Evolutionary conservation across 495 filamentous ascomycete genomes (phyloP).

Genomic region (Xylaria telfairii): DNA sequence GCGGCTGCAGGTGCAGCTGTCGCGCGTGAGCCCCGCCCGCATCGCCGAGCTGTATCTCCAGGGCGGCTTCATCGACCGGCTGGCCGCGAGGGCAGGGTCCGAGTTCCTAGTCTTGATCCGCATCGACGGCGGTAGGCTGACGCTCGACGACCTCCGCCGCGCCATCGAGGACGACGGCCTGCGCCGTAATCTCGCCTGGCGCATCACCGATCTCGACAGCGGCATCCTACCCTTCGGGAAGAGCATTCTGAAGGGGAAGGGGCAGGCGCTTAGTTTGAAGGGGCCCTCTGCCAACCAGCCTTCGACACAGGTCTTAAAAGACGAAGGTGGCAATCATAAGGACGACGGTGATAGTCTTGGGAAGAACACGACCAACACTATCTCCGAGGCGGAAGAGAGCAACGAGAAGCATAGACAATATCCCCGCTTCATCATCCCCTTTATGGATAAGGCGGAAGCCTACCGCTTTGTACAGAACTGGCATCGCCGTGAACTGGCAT

Average conservation of each 20-base stretch:
- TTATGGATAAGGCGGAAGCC: conserved; percentile 55
- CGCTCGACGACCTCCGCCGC: conserved; percentile 36
- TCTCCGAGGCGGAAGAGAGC: not conserved
- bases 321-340: not conserved
- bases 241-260: conserved; percentile 29
- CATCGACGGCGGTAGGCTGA: conserved; percentile 47
- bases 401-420: conserved; percentile 28
- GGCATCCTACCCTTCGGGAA: conserved; percentile 37
- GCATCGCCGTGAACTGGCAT: conserved; percentile 55
- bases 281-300: not conserved
- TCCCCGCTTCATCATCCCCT: conserved; percentile 55
- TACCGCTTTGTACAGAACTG: conserved; percentile 62
- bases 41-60: conserved; percentile 52
- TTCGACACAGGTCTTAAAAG: not conserved
- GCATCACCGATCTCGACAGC: conserved; percentile 32
- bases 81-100: conserved; percentile 39
- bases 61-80: conserved; percentile 35
- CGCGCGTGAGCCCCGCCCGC: conserved; percentile 31
- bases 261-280: not conserved
- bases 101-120: conserved; percentile 51
- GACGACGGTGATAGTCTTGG: not conserved
- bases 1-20: conserved; percentile 30
- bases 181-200: conserved; percentile 53
- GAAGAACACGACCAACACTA: not conserved
- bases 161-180: conserved; percentile 52